phyloP scores from a whole-genome alignment of 495 filamentous ascomycete species.

The Penicillium lividum region DNA sequence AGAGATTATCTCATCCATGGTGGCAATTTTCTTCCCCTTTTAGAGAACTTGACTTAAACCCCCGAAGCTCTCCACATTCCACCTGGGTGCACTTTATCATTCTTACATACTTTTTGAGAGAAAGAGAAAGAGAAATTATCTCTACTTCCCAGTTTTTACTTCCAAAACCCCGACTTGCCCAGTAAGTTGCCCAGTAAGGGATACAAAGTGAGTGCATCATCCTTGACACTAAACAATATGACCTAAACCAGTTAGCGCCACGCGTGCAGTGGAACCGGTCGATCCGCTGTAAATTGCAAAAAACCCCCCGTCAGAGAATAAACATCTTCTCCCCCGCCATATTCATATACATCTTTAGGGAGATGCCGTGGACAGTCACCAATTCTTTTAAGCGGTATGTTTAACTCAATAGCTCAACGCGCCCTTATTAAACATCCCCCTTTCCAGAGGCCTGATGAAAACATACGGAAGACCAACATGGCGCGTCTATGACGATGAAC shows the following conservation, averaged over 20 bases:
- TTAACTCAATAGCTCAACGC: background rate
- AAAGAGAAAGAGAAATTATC: background rate
- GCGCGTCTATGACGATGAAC: conserved; percentile 52
- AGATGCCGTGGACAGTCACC: conserved; percentile 59
- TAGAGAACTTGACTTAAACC: background rate
- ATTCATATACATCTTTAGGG: conserved; percentile 24
- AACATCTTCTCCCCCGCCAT: conserved; percentile 21
- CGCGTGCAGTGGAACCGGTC: conserved; percentile 34
- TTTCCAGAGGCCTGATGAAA: conserved; percentile 51
- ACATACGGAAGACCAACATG: conserved; percentile 52
- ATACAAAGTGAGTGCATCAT: conserved; percentile 15
- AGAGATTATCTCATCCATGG: background rate
- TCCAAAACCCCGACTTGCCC: background rate
- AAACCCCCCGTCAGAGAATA: conserved; percentile 20
- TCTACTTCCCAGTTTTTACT: background rate
- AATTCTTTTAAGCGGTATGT: conserved; percentile 59
- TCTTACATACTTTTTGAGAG: background rate
- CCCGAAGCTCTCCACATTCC: background rate
- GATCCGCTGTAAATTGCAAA: conserved; percentile 29
- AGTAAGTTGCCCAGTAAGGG: conserved; percentile 18
- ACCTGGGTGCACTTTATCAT: background rate
- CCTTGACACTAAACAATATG: conserved; percentile 28
- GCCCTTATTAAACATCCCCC: conserved; percentile 3
- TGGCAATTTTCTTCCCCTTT: background rate
- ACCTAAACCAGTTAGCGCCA: conserved; percentile 36